Percentiles rank a stretch among this genome's conserved stretches.
Conservation (phyloP, 768 basidiomycete genomes). For the Lentinula guzmanii region DNA sequence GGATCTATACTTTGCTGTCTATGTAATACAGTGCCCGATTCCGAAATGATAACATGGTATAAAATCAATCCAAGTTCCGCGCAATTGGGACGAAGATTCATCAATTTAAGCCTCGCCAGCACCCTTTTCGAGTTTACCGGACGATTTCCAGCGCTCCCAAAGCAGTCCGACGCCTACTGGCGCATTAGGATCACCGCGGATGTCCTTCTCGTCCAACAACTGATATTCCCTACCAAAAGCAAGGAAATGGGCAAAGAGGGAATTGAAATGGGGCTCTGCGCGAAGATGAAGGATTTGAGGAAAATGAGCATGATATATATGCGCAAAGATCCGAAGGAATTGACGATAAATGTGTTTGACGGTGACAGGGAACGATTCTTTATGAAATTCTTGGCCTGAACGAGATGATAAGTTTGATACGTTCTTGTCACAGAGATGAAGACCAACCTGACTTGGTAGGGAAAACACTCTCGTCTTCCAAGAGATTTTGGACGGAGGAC, state of each 20-base stretch:
- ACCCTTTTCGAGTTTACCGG: conserved; percentile 43
- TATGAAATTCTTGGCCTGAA: conserved; percentile 78
- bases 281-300: conserved; percentile 86
- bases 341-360: conserved; percentile 94
- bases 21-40: not conserved
- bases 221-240: conserved; percentile 93
- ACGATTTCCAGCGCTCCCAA: conserved; percentile 88
- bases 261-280: conserved; percentile 93
- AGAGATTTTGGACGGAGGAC: conserved; percentile 91
- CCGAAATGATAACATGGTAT: not conserved
- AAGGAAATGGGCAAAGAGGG: conserved; percentile 95
- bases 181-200: conserved; percentile 59
- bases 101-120: not conserved
- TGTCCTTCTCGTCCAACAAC: conserved; percentile 81
- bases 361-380: conserved; percentile 77
- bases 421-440: not conserved
- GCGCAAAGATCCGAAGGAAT: conserved; percentile 93
- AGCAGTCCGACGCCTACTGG: conserved; percentile 71
- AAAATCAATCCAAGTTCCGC: not conserved
- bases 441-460: conserved; percentile 88
- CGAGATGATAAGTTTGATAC: not conserved
- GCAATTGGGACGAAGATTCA: not conserved
- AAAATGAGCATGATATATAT: conserved; percentile 96
- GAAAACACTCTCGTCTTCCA: conserved; percentile 92
- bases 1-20: not conserved